Percentiles rank a stretch among this genome's conserved stretches.
These are phyloP conservation scores for Dactylellina drechsleri DNA, from an alignment of 2,329 filamentous ascomycete genomes.

Conservation along the genomic window DNA sequence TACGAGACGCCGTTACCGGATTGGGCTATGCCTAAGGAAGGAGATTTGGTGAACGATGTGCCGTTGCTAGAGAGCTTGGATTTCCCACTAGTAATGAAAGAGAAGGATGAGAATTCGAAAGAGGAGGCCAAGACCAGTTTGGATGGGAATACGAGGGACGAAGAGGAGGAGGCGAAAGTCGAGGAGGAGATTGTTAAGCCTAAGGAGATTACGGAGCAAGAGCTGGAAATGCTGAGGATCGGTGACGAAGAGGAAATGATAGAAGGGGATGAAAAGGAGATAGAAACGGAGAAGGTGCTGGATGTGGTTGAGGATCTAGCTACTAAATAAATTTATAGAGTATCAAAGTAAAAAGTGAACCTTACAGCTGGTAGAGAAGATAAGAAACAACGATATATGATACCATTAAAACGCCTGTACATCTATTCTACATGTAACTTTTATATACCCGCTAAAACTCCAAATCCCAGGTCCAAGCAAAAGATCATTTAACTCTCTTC, in stretches of 20 bases:
- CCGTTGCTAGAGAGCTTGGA: conserved; percentile 46
- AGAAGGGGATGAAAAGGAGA: conserved; percentile 17
- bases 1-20: conserved; percentile 84
- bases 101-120: conserved; percentile 9
- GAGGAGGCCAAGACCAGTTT: conserved; percentile 31
- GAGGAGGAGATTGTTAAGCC: conserved; percentile 20
- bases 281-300: conserved; percentile 14
- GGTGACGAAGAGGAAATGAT: conserved; percentile 22
- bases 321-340: conserved; percentile 1
- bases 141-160: conserved; percentile 24
- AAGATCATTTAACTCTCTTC: conserved; percentile 63
- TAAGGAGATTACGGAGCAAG: conserved; percentile 44
- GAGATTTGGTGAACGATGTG: conserved; percentile 44
- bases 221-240: conserved; percentile 40
- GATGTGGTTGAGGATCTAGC: conserved; percentile 15
- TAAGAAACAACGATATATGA: conserved; percentile 5
- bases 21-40: conserved; percentile 75
- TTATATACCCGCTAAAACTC: conserved; percentile 36
- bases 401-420: conserved; percentile 25
- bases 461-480: conserved; percentile 4
- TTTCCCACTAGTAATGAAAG: conserved; percentile 43
- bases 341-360: not conserved
- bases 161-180: conserved; percentile 8
- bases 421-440: conserved; percentile 34
- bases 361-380: not conserved